Conservation (phyloP, 148 eudicot genomes). For the Vaccinium vitisidaea region DNA sequence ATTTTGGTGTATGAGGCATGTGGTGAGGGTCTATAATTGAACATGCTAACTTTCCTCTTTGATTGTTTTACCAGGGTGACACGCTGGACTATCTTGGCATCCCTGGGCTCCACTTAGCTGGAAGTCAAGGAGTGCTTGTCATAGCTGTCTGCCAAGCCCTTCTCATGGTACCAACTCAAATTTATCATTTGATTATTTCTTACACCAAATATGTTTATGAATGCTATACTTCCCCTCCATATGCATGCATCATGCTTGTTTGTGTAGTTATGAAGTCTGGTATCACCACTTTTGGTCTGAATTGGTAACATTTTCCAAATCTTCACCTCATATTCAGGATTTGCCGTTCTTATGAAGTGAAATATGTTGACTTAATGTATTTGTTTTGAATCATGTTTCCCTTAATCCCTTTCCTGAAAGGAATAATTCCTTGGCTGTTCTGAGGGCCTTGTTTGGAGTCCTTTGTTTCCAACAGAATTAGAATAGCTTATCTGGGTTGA, state of each 20-base stretch:
- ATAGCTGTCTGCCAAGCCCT: slow-evolving; percentile 95
- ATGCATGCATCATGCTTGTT: slow-evolving; percentile 3
- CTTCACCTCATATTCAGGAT: not conserved
- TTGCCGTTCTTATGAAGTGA: not conserved
- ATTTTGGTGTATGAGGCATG: slow-evolving; percentile 4
- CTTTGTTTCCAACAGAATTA: not conserved
- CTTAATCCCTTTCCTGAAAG: not conserved
- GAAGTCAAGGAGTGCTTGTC: slow-evolving; percentile 90
- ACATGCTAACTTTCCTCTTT: not conserved
- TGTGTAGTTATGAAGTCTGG: not conserved
- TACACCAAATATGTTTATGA: not conserved
- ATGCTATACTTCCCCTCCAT: not conserved
- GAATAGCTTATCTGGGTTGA: not conserved
- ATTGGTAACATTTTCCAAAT: not conserved
- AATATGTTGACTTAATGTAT: not conserved
- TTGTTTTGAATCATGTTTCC: not conserved
- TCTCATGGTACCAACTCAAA: slow-evolving; percentile 60
- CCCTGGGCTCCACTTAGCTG: slow-evolving; percentile 95
- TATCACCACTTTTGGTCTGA: not conserved
- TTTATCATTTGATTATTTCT: not conserved
- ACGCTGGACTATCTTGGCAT: slow-evolving; percentile 98
- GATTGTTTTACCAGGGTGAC: slow-evolving; percentile 58
- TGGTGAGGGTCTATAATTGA: not conserved
- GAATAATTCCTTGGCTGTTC: not conserved
- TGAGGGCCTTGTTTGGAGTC: not conserved